Percentiles rank a stretch among this genome's conserved stretches.
These are phyloP conservation scores for Salicornia ramosissima DNA, from an alignment of 148 eudicot species.

Conservation along the genomic window DNA sequence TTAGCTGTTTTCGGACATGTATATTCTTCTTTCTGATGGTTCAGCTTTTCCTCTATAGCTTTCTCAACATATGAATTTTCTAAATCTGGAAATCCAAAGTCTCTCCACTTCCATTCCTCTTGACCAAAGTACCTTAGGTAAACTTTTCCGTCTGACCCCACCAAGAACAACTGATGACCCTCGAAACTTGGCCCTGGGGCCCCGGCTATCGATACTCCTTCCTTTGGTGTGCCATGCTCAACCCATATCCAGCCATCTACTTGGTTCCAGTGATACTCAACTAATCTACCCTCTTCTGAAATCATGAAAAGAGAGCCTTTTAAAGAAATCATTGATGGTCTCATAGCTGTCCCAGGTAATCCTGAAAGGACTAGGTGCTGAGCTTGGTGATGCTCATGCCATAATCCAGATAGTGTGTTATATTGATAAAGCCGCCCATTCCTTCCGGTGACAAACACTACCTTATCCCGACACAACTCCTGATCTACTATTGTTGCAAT, in stretches of 20 bases:
- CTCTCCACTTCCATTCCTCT: slow-evolving; percentile 68
- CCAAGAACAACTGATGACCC: slow-evolving; percentile 55
- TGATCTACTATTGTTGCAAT: slow-evolving; percentile 78
- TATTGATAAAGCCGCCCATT: slow-evolving; percentile 69
- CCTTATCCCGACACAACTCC: slow-evolving; percentile 61
- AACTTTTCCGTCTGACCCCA: slow-evolving; percentile 70
- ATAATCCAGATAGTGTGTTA: slow-evolving; percentile 58
- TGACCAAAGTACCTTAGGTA: slow-evolving; percentile 52
- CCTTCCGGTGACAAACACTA: slow-evolving; percentile 59
- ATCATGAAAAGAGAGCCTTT: slow-evolving; percentile 73
- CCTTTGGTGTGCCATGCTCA: slow-evolving; percentile 74
- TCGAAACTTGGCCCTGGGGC: slow-evolving; percentile 63
- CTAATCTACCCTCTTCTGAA: slow-evolving; percentile 61
- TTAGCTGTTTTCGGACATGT: slow-evolving; percentile 24
- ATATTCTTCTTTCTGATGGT: slow-evolving; percentile 23
- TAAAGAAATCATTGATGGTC: slow-evolving; percentile 39
- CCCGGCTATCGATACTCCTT: slow-evolving; percentile 44
- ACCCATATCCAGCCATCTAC: slow-evolving; percentile 80
- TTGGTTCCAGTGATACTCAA: slow-evolving; percentile 72
- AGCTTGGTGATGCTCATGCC: slow-evolving; percentile 84
- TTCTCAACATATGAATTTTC: slow-evolving; percentile 20
- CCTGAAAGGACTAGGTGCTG: slow-evolving; percentile 64
- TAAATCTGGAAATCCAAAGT: slow-evolving; percentile 44
- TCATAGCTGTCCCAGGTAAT: slow-evolving; percentile 64
- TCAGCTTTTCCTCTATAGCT: slow-evolving; percentile 5